phyloP scores from a whole-genome alignment of 768 basidiomycete genomes.

The Coprinopsis marcescibilis region DNA sequence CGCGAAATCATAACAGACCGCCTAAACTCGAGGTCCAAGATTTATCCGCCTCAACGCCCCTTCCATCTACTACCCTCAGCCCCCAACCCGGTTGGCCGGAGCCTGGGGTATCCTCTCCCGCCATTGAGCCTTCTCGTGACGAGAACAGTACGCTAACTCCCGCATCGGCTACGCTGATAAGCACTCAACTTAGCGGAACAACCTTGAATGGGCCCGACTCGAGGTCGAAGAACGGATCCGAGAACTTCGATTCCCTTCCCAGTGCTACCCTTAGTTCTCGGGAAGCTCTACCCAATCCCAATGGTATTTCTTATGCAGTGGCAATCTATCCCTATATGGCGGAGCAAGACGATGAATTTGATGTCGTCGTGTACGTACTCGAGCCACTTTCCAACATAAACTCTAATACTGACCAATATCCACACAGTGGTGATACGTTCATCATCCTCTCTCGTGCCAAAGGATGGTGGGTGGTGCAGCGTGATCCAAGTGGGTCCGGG shows the following conservation, averaged over 20 bases:
- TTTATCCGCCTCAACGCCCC: constrained; percentile 42
- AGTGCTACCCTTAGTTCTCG: constrained; percentile 13
- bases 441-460: constrained; percentile 90
- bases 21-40: constrained; percentile 69
- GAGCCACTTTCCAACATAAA: constrained; percentile 4
- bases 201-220: no score
- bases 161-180: constrained; percentile 31
- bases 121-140: constrained; percentile 35
- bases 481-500: constrained; percentile 83
- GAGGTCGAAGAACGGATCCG: no score
- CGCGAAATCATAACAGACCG: constrained; percentile 48
- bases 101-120: constrained; percentile 52
- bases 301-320: constrained; percentile 85
- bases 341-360: constrained; percentile 97
- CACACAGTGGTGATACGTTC: constrained; percentile 80
- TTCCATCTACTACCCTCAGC: constrained; percentile 52
- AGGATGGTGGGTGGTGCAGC: constrained; percentile 99
- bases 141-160: constrained; percentile 32
- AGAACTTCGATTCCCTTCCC: background rate
- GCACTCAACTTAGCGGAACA: constrained; percentile 23
- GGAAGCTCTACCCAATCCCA: constrained; percentile 27
- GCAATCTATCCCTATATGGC: constrained; percentile 99
- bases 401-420: background rate
- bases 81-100: constrained; percentile 77
- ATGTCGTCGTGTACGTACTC: constrained; percentile 80